Conservation (phyloP, 441 rosid species). For the Erysimum pusillum region DNA sequence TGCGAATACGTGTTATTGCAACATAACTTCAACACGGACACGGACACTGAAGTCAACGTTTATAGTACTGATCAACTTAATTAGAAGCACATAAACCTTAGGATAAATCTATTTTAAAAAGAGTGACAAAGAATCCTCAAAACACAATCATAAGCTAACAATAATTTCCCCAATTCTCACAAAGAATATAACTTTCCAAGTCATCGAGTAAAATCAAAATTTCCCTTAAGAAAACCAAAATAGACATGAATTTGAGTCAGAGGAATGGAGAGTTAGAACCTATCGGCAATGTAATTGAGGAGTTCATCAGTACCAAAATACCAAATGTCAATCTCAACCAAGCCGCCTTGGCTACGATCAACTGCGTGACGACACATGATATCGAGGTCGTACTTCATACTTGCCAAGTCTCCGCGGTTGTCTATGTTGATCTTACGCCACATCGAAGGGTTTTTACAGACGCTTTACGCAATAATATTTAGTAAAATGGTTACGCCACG, state of each 20-base stretch:
- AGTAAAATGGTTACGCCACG: conserved; percentile 54
- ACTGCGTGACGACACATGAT: conserved; percentile 60
- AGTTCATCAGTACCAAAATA: conserved; percentile 53
- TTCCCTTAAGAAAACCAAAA: not conserved
- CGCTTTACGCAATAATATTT: too few species aligned
- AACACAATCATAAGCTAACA: too few species aligned
- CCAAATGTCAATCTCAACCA: conserved; percentile 51
- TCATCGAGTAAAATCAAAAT: too few species aligned
- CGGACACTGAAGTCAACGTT: too few species aligned
- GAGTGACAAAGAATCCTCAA: too few species aligned
- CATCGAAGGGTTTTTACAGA: conserved; percentile 61
- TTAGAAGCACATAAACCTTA: too few species aligned
- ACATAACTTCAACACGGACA: too few species aligned
- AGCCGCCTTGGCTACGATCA: conserved; percentile 58
- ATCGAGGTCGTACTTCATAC: conserved; percentile 24
- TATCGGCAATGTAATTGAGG: conserved; percentile 53
- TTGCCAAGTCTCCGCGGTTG: conserved; percentile 9
- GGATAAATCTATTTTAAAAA: too few species aligned
- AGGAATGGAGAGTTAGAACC: conserved; percentile 43
- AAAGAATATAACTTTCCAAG: too few species aligned
- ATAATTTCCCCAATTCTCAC: too few species aligned
- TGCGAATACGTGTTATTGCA: too few species aligned
- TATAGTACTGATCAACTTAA: too few species aligned
- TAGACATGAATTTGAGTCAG: not conserved
- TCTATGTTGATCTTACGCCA: conserved; percentile 65